Evolutionary conservation across 2,329 filamentous ascomycete genomes (phyloP).

Genomic region (Thelonectria blattea): DNA sequence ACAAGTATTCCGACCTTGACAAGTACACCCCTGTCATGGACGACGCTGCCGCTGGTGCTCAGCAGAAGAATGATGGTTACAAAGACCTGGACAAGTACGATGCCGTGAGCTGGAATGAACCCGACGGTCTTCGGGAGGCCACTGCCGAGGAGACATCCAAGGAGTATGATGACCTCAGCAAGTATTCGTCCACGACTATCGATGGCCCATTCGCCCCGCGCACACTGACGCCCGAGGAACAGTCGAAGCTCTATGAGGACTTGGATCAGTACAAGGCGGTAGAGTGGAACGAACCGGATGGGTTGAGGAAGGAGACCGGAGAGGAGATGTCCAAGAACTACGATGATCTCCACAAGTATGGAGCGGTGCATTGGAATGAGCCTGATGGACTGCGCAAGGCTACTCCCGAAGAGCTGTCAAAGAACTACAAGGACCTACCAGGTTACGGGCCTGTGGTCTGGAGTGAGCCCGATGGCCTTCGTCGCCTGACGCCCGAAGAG

Average conservation of each 20-base stretch:
- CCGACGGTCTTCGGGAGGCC: slow-evolving; percentile 29
- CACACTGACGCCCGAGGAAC: slow-evolving; percentile 42
- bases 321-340: slow-evolving; percentile 47
- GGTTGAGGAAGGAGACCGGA: slow-evolving; percentile 36
- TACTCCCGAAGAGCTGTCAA: slow-evolving; percentile 44
- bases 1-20: slow-evolving; percentile 42
- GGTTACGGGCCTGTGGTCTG: slow-evolving; percentile 45
- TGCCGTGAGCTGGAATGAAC: slow-evolving; percentile 42
- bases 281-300: slow-evolving; percentile 45
- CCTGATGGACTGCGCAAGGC: slow-evolving; percentile 40
- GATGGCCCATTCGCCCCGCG: slow-evolving; percentile 38
- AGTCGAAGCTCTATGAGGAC: slow-evolving; percentile 48
- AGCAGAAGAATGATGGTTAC: slow-evolving; percentile 41
- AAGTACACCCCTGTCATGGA: slow-evolving; percentile 46
- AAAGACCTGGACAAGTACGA: slow-evolving; percentile 48
- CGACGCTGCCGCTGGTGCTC: slow-evolving; percentile 30
- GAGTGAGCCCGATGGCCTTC: slow-evolving; percentile 42
- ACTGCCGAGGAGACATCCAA: slow-evolving; percentile 39
- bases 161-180: slow-evolving; percentile 46
- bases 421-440: slow-evolving; percentile 49
- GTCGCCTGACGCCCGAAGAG: slow-evolving; percentile 38
- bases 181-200: slow-evolving; percentile 41
- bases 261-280: slow-evolving; percentile 46
- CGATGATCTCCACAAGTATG: slow-evolving; percentile 45
- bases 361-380: slow-evolving; percentile 40